Evolutionary conservation across 2,329 filamentous ascomycete genomes (phyloP).

Genomic region (Penicillium sp.): DNA sequence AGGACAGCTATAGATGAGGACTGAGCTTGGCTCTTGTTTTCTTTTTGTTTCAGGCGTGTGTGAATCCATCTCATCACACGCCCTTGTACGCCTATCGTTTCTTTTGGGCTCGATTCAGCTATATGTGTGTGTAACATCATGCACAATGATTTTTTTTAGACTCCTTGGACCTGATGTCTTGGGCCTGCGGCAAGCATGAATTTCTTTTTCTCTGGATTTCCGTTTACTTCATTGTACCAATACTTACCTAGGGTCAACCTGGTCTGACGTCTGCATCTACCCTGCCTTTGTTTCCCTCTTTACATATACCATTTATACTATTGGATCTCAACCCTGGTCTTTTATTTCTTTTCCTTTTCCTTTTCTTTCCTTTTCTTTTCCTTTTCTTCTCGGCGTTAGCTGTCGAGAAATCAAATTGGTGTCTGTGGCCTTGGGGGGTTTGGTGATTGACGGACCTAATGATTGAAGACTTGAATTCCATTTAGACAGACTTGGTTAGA

Average conservation of each 20-base stretch:
- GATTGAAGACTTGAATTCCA: background rate
- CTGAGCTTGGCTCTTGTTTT: background rate
- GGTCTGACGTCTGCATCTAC: conserved; percentile 2
- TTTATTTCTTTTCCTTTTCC: background rate
- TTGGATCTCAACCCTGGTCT: background rate
- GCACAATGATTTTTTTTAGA: background rate
- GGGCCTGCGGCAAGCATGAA: background rate
- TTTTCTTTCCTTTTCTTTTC: background rate
- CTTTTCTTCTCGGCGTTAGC: background rate
- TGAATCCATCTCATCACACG: background rate
- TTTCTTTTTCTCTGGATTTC: background rate
- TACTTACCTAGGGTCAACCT: background rate
- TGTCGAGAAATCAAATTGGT: background rate
- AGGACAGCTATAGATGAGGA: conserved; percentile 3
- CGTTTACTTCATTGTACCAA: conserved; percentile 6
- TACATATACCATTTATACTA: conserved; percentile 8
- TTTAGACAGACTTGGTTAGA: background rate
- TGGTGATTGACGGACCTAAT: background rate
- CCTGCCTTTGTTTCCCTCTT: background rate
- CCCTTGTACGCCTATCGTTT: conserved; percentile 6
- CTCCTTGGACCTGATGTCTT: background rate
- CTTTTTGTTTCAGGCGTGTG: background rate
- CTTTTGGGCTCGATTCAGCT: background rate
- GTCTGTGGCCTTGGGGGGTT: background rate
- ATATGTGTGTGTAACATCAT: background rate